Base-by-base conservation (phyloP, 2,329 filamentous ascomycete genomes). In the Chlorencoelia australis region DNA sequence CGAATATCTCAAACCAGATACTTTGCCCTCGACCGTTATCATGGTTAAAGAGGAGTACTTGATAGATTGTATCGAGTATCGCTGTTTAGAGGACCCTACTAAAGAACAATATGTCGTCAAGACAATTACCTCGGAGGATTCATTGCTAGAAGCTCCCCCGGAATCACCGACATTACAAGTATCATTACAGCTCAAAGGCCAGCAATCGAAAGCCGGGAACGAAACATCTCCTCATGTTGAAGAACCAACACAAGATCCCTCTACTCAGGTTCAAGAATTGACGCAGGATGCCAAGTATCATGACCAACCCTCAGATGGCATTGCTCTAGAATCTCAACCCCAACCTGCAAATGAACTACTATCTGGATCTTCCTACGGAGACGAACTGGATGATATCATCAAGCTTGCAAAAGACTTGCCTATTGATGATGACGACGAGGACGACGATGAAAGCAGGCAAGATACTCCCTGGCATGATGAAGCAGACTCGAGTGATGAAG, bases 21-120 rank as follows among this genome's bases (percentile, higher is more conserved):
- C 30, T n/a, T 14, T 53, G 16, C 49, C 62, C 28, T 54, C 61
- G 5, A 51, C 58, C n/a, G 54, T 73, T 9, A 49, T 67, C 2
- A 48, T 94, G 3, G 77, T 87, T 8, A 80, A 77, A 39, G 78
- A 83, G 32, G 62, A 66, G 0, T 89, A 81, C 48, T 73, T 79
- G 0, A 61, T 79, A 2, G 80, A 87, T 38, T 87, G 81, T 45
- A 68, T 84, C 24, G 60, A 62, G 22, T 76, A 73, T 43, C 63
- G 66, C 5, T 59, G 60, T 1, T 44, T 86, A 1, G 57, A 84
- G 11, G 74, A 82, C 43, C 66, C 71, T 4, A 59, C 60, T 3
- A 73, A 78, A 46, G 56, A 57, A 17, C 70, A 71, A 30, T 91
- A 85, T 50, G 60, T 55, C 40, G 66, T 82, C 17, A 32, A 35